Percentiles rank a stretch among this genome's conserved stretches.
Evolutionary conservation across 1,284 basidiomycete genomes (phyloP).

Genomic region (Heterobasidion occidentale): DNA sequence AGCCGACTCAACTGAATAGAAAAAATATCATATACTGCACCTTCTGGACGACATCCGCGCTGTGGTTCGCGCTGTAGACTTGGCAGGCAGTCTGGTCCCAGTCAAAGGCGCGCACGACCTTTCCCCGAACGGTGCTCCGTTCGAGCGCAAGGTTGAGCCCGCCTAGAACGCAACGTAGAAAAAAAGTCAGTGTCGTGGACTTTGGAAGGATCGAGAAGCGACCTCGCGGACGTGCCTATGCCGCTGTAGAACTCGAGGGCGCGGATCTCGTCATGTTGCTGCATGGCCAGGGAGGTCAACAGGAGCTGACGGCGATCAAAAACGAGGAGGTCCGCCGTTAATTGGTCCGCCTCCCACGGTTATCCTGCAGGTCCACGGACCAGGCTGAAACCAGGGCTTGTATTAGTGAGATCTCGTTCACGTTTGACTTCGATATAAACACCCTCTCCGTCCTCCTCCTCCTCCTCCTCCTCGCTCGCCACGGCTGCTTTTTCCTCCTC

Average conservation of each 20-base stretch:
- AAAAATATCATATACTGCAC: slow-evolving; percentile 22
- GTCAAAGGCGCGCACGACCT: slow-evolving; percentile 59
- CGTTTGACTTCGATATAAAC: no score
- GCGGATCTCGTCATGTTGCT: slow-evolving; percentile 22
- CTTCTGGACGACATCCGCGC: slow-evolving; percentile 35
- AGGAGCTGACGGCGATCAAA: neutral
- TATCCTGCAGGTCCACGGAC: neutral
- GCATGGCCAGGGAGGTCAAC: neutral
- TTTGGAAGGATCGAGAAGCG: neutral
- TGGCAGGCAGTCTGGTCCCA: slow-evolving; percentile 69
- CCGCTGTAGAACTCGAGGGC: slow-evolving; percentile 75
- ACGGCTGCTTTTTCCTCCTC: no score
- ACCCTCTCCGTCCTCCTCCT: no score
- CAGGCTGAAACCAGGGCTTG: neutral
- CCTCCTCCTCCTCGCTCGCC: no score
- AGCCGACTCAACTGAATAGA: no score
- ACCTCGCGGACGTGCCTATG: slow-evolving; percentile 39
- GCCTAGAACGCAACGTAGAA: slow-evolving; percentile 30
- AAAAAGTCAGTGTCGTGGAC: neutral
- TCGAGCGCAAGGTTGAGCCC: slow-evolving; percentile 64
- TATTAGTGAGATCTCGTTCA: neutral
- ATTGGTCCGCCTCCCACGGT: neutral
- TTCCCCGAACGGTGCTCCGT: slow-evolving; percentile 34
- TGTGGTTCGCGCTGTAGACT: slow-evolving; percentile 56
- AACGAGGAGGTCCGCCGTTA: neutral